A percentile compares a stretch with the other conserved stretches of the same genome.
Evolutionary conservation across 2,329 filamentous ascomycete genomes (phyloP).

Genomic region (Emericellopsis atlantica): DNA sequence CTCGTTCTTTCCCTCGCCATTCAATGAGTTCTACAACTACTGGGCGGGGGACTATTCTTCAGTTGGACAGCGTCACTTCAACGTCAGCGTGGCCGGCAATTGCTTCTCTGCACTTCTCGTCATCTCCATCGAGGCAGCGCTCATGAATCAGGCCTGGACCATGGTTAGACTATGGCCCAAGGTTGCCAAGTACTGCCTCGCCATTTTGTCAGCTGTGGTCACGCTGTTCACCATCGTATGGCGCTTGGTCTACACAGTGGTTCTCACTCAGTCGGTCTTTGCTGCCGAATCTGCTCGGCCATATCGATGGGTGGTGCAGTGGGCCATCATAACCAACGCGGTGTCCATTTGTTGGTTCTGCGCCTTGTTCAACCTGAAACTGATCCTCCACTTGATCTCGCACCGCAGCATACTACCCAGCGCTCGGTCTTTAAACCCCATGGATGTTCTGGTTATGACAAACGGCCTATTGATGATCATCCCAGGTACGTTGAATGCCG

Average conservation of each 20-base stretch:
- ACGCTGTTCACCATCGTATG: constrained; percentile 17
- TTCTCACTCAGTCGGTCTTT: constrained; percentile 19
- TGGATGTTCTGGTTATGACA: constrained; percentile 42
- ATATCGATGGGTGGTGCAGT: constrained; percentile 17
- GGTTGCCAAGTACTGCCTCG: constrained; percentile 16
- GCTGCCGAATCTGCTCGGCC: not conserved
- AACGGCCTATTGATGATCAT: constrained; percentile 44
- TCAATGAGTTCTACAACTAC: constrained; percentile 47
- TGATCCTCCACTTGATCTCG: constrained; percentile 32
- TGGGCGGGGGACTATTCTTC: constrained; percentile 40
- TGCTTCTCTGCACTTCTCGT: constrained; percentile 29
- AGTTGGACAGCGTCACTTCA: constrained; percentile 26
- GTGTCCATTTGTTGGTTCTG: constrained; percentile 39
- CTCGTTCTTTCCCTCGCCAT: constrained; percentile 47
- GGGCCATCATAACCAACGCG: constrained; percentile 24
- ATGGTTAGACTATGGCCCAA: constrained; percentile 36
- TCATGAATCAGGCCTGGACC: constrained; percentile 39
- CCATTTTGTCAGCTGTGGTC: constrained; percentile 19
- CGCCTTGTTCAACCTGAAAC: constrained; percentile 38
- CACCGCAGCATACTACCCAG: constrained; percentile 33
- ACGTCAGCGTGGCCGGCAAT: constrained; percentile 23
- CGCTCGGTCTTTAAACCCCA: constrained; percentile 27
- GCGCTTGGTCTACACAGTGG: constrained; percentile 18
- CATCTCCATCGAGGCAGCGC: constrained; percentile 29
- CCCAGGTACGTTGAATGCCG: constrained; percentile 24